phyloP scores from a whole-genome alignment of 208 protist species.

The Kentomonas sorsogonicus region DNA sequence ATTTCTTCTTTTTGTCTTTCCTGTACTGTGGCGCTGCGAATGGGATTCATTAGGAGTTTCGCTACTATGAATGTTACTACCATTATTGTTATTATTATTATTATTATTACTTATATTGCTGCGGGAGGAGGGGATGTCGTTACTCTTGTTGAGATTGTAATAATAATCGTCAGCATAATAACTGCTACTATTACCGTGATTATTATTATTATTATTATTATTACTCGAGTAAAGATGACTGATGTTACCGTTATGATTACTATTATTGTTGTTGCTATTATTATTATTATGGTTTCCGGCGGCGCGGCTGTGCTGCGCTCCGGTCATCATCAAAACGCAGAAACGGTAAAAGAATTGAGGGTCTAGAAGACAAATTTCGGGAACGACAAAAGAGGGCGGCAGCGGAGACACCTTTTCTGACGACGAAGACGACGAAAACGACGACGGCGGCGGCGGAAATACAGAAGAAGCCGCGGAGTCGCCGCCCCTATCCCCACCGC shows the following conservation, averaged over 20 bases:
- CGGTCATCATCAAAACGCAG: no score
- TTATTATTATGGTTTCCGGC: conserved; percentile 5
- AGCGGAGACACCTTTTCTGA: no score
- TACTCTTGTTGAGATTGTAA: background rate
- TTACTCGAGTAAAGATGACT: no score
- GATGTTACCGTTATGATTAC: no score
- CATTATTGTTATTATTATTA: conserved; percentile 5
- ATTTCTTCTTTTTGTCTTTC: conserved; percentile 2
- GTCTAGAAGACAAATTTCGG: no score
- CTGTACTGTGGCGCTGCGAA: background rate
- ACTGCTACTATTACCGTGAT: background rate
- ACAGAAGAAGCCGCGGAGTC: no score
- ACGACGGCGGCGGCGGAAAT: no score
- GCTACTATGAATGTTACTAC: background rate
- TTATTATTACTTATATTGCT: conserved; percentile 15
- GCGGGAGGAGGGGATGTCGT: background rate
- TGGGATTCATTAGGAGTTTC: background rate
- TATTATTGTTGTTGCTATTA: conserved; percentile 2
- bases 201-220: conserved; percentile 11
- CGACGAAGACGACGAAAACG: no score
- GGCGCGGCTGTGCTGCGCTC: no score
- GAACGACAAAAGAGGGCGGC: no score
- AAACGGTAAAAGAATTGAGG: no score
- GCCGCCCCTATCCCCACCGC: no score
- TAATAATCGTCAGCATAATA: background rate